A percentile compares a stretch with the other conserved stretches of the same genome.
Evolutionary conservation across 139 green algal genomes (phyloP).

Genomic region (Spirogloea muscicola): DNA sequence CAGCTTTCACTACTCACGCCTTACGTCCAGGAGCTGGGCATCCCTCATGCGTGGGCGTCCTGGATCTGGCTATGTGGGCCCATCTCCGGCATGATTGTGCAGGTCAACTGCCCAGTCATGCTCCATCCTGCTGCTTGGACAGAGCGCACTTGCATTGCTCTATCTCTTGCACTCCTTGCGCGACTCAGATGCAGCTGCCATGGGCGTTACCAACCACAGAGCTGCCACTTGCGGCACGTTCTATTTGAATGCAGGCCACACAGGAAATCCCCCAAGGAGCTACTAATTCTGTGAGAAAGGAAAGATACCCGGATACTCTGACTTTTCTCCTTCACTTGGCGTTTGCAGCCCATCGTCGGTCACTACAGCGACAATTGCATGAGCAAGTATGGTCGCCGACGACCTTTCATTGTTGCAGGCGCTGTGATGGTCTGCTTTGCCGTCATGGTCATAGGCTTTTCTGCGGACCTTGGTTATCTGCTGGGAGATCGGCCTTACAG

Average conservation of each 20-base stretch:
- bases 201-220: no score
- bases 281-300: no score
- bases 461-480: slow-evolving; percentile 30
- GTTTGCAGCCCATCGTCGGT: slow-evolving; percentile 35
- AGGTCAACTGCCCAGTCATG: slow-evolving; percentile 17
- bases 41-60: slow-evolving; percentile 39
- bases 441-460: slow-evolving; percentile 42
- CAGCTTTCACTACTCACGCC: slow-evolving; percentile 48
- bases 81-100: slow-evolving; percentile 44
- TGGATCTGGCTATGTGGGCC: slow-evolving; percentile 50
- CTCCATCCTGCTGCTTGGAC: no score
- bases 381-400: slow-evolving; percentile 21
- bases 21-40: slow-evolving; percentile 50
- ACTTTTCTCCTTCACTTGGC: neutral
- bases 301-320: no score
- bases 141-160: no score
- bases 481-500: slow-evolving; percentile 24
- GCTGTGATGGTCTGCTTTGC: slow-evolving; percentile 16
- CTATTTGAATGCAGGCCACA: no score
- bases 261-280: no score
- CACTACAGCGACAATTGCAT: slow-evolving; percentile 42
- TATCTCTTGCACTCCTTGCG: no score
- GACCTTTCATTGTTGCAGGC: slow-evolving; percentile 38
- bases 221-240: no score
- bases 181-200: no score